Evolutionary conservation across 2,329 filamentous ascomycete species (phyloP).

Genomic region (Ophiosphaerella narmari): DNA sequence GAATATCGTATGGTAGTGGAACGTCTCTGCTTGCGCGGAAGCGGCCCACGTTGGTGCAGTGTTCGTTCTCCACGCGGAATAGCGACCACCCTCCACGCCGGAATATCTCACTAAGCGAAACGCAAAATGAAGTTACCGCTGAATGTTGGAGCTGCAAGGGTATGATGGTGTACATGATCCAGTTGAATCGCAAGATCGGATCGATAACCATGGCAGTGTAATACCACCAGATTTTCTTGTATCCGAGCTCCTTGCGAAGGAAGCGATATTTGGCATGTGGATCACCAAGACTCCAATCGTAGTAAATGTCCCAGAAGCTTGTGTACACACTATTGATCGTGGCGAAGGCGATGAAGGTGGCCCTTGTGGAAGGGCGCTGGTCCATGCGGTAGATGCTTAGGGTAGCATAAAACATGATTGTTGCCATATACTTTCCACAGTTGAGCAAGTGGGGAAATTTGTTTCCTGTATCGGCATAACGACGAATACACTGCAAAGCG

Average conservation of each 20-base stretch:
- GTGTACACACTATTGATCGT: slow-evolving; percentile 82
- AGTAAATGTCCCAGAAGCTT: slow-evolving; percentile 89
- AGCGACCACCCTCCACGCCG: slow-evolving; percentile 89
- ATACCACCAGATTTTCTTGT: slow-evolving; percentile 81
- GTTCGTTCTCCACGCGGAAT: slow-evolving; percentile 96
- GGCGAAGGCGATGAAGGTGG: slow-evolving; percentile 79
- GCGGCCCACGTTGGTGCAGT: slow-evolving; percentile 79
- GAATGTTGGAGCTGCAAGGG: slow-evolving; percentile 80
- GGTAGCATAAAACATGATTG: slow-evolving; percentile 76
- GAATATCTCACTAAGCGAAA: slow-evolving; percentile 78
- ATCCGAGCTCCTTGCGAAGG: slow-evolving; percentile 74
- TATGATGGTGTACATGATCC: slow-evolving; percentile 92
- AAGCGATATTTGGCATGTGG: slow-evolving; percentile 66
- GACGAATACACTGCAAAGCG: slow-evolving; percentile 84
- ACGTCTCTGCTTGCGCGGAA: slow-evolving; percentile 90
- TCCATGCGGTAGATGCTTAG: slow-evolving; percentile 84
- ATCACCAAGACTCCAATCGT: slow-evolving; percentile 95
- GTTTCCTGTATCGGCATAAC: slow-evolving; percentile 84
- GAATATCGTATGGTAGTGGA: slow-evolving; percentile 75
- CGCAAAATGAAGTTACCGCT: slow-evolving; percentile 77
- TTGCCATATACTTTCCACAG: slow-evolving; percentile 86
- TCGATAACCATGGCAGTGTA: slow-evolving; percentile 84
- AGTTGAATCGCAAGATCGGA: slow-evolving; percentile 85
- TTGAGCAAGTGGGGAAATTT: slow-evolving; percentile 92
- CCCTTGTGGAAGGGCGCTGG: slow-evolving; percentile 61